Evolutionary conservation across 2,329 filamentous ascomycete genomes (phyloP).

Genomic region (Calonectria crousiana): DNA sequence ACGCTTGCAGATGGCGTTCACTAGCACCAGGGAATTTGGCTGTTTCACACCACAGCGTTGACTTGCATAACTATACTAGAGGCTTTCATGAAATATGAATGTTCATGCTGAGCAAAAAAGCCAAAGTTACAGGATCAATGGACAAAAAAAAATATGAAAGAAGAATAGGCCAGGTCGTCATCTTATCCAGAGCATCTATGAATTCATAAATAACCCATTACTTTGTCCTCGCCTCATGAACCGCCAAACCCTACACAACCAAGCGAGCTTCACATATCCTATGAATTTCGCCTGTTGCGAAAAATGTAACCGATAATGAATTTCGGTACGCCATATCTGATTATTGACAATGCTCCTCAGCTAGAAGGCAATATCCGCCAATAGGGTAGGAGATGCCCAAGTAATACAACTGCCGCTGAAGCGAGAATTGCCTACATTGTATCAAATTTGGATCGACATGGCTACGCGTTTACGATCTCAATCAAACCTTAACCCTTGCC

Average conservation of each 20-base stretch:
- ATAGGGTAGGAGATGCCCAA: not conserved
- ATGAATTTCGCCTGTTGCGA: not conserved
- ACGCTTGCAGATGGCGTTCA: constrained; percentile 19
- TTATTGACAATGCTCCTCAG: not conserved
- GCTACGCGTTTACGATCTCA: not conserved
- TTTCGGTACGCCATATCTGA: not conserved
- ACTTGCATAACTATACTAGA: not conserved
- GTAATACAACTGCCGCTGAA: not conserved
- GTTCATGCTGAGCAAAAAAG: not conserved
- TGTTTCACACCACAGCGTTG: constrained; percentile 37
- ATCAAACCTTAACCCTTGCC: not conserved
- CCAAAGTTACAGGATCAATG: not conserved
- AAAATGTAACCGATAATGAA: not conserved
- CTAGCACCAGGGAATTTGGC: constrained; percentile 47
- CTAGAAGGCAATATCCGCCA: not conserved
- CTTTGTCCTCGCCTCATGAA: not conserved
- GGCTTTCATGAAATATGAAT: not conserved
- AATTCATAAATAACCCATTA: not conserved
- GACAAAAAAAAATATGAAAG: not conserved
- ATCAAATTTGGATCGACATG: not conserved
- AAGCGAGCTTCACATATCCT: not conserved
- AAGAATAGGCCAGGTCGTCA: not conserved
- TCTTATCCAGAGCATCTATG: not conserved
- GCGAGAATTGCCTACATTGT: not conserved
- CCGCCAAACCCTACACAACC: not conserved